These are phyloP conservation scores for Ogataea trehaloabstinens DNA, from an alignment of 805 yeast genomes.

Conservation along the genomic window DNA sequence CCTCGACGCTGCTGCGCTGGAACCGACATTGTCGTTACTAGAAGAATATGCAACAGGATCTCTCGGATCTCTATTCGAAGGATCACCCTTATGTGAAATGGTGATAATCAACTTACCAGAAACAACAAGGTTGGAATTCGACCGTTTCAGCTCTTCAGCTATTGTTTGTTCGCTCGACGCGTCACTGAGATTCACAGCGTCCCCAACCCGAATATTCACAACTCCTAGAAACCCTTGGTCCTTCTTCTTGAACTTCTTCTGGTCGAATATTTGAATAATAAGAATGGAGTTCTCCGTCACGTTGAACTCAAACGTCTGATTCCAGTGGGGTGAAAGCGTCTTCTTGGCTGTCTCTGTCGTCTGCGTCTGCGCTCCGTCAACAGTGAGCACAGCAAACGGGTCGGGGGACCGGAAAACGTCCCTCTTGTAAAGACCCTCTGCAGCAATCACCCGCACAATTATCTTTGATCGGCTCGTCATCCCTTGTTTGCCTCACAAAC, in stretches of 20 bases:
- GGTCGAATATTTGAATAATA: slow-evolving; percentile 94
- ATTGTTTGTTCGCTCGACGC: slow-evolving; percentile 71
- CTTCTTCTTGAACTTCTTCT: slow-evolving; percentile 94
- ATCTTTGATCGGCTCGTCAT: slow-evolving; percentile 34
- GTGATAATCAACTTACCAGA: slow-evolving; percentile 87
- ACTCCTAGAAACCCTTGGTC: slow-evolving; percentile 99
- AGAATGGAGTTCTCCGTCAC: slow-evolving; percentile 78
- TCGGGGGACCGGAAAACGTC: slow-evolving; percentile 96
- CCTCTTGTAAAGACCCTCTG: slow-evolving; percentile 91
- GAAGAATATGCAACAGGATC: slow-evolving; percentile 27
- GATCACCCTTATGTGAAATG: slow-evolving; percentile 45
- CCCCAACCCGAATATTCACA: slow-evolving; percentile 86
- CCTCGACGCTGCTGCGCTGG: slow-evolving; percentile 12
- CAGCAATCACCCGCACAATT: slow-evolving; percentile 82
- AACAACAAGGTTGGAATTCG: slow-evolving; percentile 90
- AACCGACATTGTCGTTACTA: slow-evolving; percentile 9
- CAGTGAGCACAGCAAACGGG: slow-evolving; percentile 95
- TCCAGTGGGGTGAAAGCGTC: slow-evolving; percentile 97
- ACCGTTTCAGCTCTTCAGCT: slow-evolving; percentile 86
- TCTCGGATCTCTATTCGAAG: slow-evolving; percentile 23
- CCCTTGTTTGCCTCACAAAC: not conserved
- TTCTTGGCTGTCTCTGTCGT: slow-evolving; percentile 92
- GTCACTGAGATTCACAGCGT: slow-evolving; percentile 67
- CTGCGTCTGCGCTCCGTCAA: slow-evolving; percentile 96
- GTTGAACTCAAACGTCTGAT: slow-evolving; percentile 79